phyloP scores from a whole-genome alignment of 306 rosid species.

The Bauhinia variegata region DNA sequence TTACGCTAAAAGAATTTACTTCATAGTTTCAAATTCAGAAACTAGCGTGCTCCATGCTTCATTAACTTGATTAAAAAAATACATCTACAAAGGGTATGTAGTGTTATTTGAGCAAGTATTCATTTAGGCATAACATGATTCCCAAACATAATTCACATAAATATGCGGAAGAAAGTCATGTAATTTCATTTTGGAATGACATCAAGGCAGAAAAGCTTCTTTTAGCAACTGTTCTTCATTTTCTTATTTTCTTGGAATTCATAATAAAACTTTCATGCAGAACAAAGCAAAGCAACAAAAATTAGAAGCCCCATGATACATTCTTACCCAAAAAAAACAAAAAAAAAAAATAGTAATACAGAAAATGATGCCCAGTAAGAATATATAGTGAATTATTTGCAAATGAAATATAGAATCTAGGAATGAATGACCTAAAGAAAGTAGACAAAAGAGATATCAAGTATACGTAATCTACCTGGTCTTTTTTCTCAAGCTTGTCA shows the following conservation, averaged over 20 bases:
- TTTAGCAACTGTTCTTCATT: too few relatives aligned
- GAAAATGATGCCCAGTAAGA: neutral
- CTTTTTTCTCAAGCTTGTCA: conserved; percentile 43
- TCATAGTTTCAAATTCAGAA: neutral
- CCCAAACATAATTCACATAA: neutral
- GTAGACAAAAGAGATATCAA: conserved; percentile 7
- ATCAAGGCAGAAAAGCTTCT: too few relatives aligned
- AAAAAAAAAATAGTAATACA: neutral
- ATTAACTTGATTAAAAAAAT: neutral
- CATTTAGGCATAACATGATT: neutral
- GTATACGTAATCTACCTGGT: conserved; percentile 41
- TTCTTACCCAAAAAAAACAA: neutral
- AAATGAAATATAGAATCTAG: conserved; percentile 3
- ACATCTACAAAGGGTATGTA: neutral
- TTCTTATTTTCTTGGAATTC: neutral
- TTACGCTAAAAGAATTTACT: conserved; percentile 4
- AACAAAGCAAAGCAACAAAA: too few relatives aligned
- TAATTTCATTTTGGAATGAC: neutral
- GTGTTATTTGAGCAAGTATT: neutral
- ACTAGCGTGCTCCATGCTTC: neutral
- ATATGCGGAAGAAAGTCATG: neutral
- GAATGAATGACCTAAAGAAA: conserved; percentile 6
- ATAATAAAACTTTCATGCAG: neutral
- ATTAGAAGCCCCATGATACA: too few relatives aligned
- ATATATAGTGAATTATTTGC: neutral